Evolutionary conservation across 441 rosid genomes (phyloP), one percentile per base, ranked within the genome.

Genomic region (Adansonia madagascariensis): DNA sequence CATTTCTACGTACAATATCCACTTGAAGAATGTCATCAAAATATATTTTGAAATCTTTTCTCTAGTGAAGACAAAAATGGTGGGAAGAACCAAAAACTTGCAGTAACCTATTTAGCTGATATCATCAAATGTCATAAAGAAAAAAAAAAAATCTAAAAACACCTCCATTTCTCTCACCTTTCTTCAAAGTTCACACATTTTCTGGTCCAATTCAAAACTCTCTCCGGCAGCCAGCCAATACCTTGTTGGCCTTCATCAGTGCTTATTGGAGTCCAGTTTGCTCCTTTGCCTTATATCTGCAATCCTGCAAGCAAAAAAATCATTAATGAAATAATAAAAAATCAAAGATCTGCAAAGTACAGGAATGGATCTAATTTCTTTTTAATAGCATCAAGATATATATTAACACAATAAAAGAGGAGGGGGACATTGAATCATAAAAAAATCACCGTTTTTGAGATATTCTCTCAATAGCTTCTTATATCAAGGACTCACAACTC

Each of bases 21-120:
- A 47, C 74, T 67, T 62, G 18, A 77, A 71, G 61, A 81, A 79
- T 66, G 62, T 75, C 67, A 47, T 70, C 35, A 22, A 31, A 67
- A 12, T 39, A 8, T 10, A 14, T 68, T 80, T 77, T 69, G 62
- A 27, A 62, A 74, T 41, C 27, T 15, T 65, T 74, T 68, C 63
- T 55, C 20, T n/a, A 76, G 71, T 76, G 50, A 78, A 82, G 85
- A 78, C 76, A 85, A 76, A 80, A 35, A 20, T 35, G 71, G 68
- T 49, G 73, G 75, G 59, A 78, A 65, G 65, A 77, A 74, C 69
- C 56, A 53, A 56, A 69, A 31, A 27, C 57, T 75, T 22, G 39
- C 67, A 72, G 69, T 43, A 31, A 50, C 0, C 49, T 59, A 44
- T 15, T 79, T 60, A 52, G 64, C 20, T 53, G 76, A 74, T 60